phyloP scores from a whole-genome alignment of 768 basidiomycete genomes.

The Podaxis sp. region DNA sequence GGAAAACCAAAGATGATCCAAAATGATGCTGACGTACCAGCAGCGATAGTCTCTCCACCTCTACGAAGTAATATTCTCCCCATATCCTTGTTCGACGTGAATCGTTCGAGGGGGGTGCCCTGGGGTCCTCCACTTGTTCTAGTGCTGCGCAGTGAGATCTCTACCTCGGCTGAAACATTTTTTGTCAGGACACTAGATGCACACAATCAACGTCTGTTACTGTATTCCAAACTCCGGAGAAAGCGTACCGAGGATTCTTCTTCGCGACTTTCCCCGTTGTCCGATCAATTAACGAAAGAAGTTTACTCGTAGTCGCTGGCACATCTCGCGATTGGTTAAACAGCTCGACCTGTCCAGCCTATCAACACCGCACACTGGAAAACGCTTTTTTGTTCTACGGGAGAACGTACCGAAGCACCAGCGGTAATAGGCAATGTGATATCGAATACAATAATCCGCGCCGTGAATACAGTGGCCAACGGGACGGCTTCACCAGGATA shows the following conservation, averaged over 20 bases:
- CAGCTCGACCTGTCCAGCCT: slow-evolving; percentile 68
- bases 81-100: slow-evolving; percentile 92
- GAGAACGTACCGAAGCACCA: slow-evolving; percentile 72
- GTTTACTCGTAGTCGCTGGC: slow-evolving; percentile 82
- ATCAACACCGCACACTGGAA: background rate
- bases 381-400: background rate
- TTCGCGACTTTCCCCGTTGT: slow-evolving; percentile 71
- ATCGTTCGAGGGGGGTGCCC: slow-evolving; percentile 85
- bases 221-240: background rate
- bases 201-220: background rate
- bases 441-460: slow-evolving; percentile 93
- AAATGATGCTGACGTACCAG: slow-evolving; percentile 47
- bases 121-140: slow-evolving; percentile 48
- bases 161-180: slow-evolving; percentile 80
- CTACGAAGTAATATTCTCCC: slow-evolving; percentile 86
- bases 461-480: slow-evolving; percentile 74
- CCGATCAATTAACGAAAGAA: slow-evolving; percentile 80
- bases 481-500: slow-evolving; percentile 70
- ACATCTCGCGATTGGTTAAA: slow-evolving; percentile 94
- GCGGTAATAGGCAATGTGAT: slow-evolving; percentile 84
- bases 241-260: slow-evolving; percentile 70
- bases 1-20: background rate
- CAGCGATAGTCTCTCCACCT: slow-evolving; percentile 92
- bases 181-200: slow-evolving; percentile 77
- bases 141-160: slow-evolving; percentile 69